These are phyloP conservation scores for Chaetomium fimeti DNA, from an alignment of 495 filamentous ascomycete species.

Conservation along the genomic window DNA sequence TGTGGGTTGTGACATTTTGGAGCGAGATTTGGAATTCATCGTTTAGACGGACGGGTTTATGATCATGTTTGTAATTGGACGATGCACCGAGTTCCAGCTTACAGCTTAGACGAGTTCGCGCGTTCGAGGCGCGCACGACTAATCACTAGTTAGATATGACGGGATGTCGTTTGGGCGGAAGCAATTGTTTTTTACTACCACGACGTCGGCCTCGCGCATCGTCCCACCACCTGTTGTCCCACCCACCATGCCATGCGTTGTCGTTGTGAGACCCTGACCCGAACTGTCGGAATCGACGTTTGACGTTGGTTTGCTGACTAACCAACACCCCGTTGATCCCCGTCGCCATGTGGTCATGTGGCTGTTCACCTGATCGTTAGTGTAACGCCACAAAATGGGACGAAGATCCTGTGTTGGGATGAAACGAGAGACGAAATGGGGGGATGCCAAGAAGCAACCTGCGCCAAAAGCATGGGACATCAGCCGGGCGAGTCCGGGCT, in stretches of 20 bases:
- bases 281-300: background rate
- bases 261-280: background rate
- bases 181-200: background rate
- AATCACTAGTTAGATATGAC: background rate
- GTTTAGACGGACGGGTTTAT: slow-evolving; percentile 5
- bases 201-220: background rate
- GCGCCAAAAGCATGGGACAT: too few relatives aligned
- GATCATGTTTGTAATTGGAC: slow-evolving; percentile 14
- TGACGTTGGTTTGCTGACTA: background rate
- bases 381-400: too few relatives aligned
- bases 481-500: background rate
- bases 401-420: too few relatives aligned
- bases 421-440: background rate
- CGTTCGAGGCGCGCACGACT: slow-evolving; percentile 1
- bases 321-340: too few relatives aligned
- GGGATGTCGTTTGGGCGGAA: background rate
- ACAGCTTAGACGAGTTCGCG: background rate
- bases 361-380: background rate
- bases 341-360: background rate
- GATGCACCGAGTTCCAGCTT: background rate
- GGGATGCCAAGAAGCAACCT: background rate
- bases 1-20: slow-evolving; percentile 1
- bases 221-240: background rate
- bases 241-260: background rate
- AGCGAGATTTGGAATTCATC: background rate